Percentiles rank a stretch among this genome's conserved stretches.
Evolutionary conservation across 805 yeast genomes (phyloP).

Genomic region (Trichomonascus vanleenenianus): DNA sequence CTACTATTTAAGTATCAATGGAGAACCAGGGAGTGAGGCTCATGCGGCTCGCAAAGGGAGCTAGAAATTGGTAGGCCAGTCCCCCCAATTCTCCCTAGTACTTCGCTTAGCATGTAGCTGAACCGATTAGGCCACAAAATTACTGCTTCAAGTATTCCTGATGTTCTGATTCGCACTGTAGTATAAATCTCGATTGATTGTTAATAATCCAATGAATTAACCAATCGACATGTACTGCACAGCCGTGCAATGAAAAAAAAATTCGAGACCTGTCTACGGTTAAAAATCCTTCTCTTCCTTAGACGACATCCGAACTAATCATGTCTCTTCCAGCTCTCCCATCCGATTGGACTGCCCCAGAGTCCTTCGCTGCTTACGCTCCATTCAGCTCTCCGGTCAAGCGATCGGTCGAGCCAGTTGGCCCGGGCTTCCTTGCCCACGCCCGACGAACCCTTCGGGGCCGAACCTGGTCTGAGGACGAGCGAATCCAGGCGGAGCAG

Average conservation of each 20-base stretch:
- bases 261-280: background rate
- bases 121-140: no score
- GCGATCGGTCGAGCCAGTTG: conserved; percentile 91
- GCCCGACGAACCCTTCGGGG: conserved; percentile 94
- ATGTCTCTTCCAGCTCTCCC: conserved; percentile 22
- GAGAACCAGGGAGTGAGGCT: no score
- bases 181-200: no score
- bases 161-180: no score
- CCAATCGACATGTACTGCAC: background rate
- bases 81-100: no score
- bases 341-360: conserved; percentile 20
- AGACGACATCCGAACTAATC: background rate
- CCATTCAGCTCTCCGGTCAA: conserved; percentile 26
- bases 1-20: no score
- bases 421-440: conserved; percentile 90
- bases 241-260: background rate
- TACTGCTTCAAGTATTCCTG: no score
- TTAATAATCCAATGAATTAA: background rate
- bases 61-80: no score
- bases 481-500: conserved; percentile 84
- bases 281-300: background rate
- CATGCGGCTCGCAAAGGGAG: no score
- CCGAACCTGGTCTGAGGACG: conserved; percentile 98
- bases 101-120: no score
- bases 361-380: conserved; percentile 22